phyloP scores from a whole-genome alignment of 2,329 filamentous ascomycete genomes.

The Colletotrichum sp. region DNA sequence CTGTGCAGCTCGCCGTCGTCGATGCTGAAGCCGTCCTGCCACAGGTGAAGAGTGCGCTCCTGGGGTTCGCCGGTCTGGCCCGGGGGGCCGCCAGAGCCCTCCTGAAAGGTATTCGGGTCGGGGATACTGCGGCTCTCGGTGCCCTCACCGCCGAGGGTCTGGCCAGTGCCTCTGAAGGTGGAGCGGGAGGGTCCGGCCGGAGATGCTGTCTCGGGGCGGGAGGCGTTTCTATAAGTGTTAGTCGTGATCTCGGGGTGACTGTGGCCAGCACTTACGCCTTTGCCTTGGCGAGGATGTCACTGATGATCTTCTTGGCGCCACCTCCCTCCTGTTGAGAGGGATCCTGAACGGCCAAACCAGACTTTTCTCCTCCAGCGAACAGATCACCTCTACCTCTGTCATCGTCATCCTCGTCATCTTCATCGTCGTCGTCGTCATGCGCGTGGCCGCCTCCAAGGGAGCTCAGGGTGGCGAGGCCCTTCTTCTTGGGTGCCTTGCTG shows the following conservation, averaged over 20 bases:
- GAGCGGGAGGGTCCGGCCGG: slow-evolving; percentile 57
- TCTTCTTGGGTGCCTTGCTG: slow-evolving; percentile 57
- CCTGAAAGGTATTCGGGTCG: slow-evolving; percentile 53
- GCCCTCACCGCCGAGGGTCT: slow-evolving; percentile 81
- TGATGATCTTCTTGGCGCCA: slow-evolving; percentile 60
- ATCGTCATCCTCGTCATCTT: slow-evolving; percentile 59
- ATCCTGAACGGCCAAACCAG: slow-evolving; percentile 71
- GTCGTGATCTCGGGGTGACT: not conserved
- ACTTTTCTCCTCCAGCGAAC: slow-evolving; percentile 88
- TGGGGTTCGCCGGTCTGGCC: slow-evolving; percentile 53
- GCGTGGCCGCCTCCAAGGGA: slow-evolving; percentile 58
- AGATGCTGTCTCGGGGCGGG: slow-evolving; percentile 54
- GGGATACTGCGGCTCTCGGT: slow-evolving; percentile 71
- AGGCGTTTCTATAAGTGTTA: slow-evolving; percentile 57
- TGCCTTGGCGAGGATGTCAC: slow-evolving; percentile 69
- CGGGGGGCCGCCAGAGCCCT: slow-evolving; percentile 31
- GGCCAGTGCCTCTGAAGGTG: slow-evolving; percentile 72
- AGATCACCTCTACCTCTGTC: slow-evolving; percentile 68
- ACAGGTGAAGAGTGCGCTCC: slow-evolving; percentile 76
- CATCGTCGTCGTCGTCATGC: slow-evolving; percentile 65
- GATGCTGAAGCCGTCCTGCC: slow-evolving; percentile 85
- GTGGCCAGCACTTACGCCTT: slow-evolving; percentile 53
- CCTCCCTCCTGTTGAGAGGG: slow-evolving; percentile 48
- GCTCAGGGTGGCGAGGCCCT: slow-evolving; percentile 65
- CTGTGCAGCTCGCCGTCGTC: slow-evolving; percentile 80